Evolutionary conservation across 345 rosid species (phyloP).

Genomic region (Citrus cavaleriei): DNA sequence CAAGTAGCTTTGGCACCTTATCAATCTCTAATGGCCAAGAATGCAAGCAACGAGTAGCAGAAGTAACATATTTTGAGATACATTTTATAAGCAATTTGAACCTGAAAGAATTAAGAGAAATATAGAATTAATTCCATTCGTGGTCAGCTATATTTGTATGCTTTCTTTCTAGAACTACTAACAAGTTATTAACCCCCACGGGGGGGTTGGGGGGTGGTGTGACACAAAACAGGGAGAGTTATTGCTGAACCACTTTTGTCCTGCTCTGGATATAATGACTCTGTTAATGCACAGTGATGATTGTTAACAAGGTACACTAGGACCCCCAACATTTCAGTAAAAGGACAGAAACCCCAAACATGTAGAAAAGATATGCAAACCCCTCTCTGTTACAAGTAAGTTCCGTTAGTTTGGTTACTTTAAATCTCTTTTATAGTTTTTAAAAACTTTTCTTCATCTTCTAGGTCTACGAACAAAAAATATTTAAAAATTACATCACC

Average conservation of each 20-base stretch:
- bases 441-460: too few species aligned
- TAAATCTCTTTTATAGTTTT: too few species aligned
- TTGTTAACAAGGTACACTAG: neutral
- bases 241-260: neutral
- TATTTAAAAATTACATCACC: neutral
- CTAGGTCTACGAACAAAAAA: neutral
- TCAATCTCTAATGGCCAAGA: constrained; percentile 30
- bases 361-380: too few species aligned
- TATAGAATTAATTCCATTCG: neutral
- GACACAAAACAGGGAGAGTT: neutral
- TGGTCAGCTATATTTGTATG: neutral
- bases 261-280: neutral
- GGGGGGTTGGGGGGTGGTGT: too few species aligned
- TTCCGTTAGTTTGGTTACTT: too few species aligned
- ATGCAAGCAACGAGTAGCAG: constrained; percentile 22
- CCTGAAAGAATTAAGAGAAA: neutral
- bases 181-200: neutral
- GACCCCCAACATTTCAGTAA: too few species aligned
- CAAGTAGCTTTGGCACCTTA: constrained; percentile 20
- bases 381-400: too few species aligned
- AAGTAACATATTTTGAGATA: constrained; percentile 2
- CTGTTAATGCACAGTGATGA: neutral
- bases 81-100: constrained; percentile 12
- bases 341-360: too few species aligned
- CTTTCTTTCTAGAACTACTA: neutral